phyloP scores from a whole-genome alignment of 2,329 filamentous ascomycete genomes.

The Botryosphaeria dothidea region DNA sequence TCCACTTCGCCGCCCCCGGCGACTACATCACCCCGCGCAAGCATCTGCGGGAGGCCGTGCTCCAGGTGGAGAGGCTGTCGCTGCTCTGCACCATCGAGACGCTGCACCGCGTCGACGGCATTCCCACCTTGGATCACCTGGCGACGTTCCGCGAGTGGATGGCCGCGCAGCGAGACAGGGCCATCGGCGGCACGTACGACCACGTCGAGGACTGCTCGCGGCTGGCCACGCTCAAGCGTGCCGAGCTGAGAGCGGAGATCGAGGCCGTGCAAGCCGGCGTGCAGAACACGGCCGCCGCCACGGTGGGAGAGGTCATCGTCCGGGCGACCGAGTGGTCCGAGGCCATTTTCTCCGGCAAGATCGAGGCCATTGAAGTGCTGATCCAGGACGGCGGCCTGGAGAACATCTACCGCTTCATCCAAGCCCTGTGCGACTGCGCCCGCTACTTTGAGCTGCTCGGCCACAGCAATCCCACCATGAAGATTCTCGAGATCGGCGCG shows the following conservation, averaged over 20 bases:
- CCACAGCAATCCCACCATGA: background rate
- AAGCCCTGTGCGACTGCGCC: conserved; percentile 21
- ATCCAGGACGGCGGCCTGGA: conserved; percentile 8
- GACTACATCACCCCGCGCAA: conserved; percentile 15
- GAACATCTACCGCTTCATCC: conserved; percentile 21
- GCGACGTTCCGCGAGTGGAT: background rate
- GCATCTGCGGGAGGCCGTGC: background rate
- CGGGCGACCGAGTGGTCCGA: conserved; percentile 20
- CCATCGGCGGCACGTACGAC: background rate
- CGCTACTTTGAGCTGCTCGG: background rate
- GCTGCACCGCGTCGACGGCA: background rate
- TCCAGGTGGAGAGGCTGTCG: conserved; percentile 4
- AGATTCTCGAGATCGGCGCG: conserved; percentile 22
- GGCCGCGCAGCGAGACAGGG: background rate
- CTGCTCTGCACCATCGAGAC: conserved; percentile 1
- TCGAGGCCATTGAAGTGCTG: conserved; percentile 5
- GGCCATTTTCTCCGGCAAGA: conserved; percentile 15
- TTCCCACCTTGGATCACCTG: background rate
- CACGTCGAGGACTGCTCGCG: background rate
- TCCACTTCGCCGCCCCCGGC: conserved; percentile 17
- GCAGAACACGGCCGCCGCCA: background rate
- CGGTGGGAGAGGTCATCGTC: background rate
- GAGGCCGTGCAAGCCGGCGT: background rate
- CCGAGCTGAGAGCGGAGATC: background rate
- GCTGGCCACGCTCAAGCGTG: background rate